Percentiles rank a stretch among this genome's conserved stretches.
Evolutionary conservation across 768 basidiomycete genomes (phyloP).

Genomic region (Crucibulum laeve): DNA sequence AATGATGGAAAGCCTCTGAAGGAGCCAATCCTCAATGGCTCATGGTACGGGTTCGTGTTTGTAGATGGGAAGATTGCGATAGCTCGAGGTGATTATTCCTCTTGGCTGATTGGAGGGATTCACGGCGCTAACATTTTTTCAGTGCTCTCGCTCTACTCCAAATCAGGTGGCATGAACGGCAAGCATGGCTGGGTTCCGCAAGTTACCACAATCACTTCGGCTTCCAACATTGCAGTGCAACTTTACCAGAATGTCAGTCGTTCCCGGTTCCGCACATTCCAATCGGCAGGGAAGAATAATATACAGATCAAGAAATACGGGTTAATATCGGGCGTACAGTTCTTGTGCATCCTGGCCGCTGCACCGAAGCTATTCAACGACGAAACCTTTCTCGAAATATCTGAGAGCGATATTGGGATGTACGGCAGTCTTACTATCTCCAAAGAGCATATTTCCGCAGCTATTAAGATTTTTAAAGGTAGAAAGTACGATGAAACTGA

Average conservation of each 20-base stretch:
- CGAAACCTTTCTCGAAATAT: conserved; percentile 10
- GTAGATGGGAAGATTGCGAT: background rate
- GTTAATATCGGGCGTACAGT: background rate
- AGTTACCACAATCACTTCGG: background rate
- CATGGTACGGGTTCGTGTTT: background rate
- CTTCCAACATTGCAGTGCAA: conserved; percentile 2
- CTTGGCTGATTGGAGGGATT: background rate
- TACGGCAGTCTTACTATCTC: too few relatives aligned
- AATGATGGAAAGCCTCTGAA: too few relatives aligned
- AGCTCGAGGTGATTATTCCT: background rate
- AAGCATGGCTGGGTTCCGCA: conserved; percentile 1
- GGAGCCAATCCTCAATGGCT: too few relatives aligned
- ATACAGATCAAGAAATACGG: background rate
- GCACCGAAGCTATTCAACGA: conserved; percentile 13
- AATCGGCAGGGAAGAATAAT: background rate
- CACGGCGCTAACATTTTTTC: background rate
- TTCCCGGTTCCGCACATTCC: background rate
- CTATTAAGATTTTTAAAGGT: too few relatives aligned
- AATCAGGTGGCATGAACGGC: background rate
- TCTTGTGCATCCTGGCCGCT: background rate
- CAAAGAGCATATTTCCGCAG: too few relatives aligned
- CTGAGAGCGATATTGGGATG: conserved; percentile 14
- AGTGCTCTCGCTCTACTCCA: conserved; percentile 3
- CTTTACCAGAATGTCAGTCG: background rate
- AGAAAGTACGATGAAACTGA: too few relatives aligned